Percentiles rank a stretch among this genome's conserved stretches.
Evolutionary conservation across 2,329 filamentous ascomycete species (phyloP).

Genomic region (Penicillium psychrosexuale): DNA sequence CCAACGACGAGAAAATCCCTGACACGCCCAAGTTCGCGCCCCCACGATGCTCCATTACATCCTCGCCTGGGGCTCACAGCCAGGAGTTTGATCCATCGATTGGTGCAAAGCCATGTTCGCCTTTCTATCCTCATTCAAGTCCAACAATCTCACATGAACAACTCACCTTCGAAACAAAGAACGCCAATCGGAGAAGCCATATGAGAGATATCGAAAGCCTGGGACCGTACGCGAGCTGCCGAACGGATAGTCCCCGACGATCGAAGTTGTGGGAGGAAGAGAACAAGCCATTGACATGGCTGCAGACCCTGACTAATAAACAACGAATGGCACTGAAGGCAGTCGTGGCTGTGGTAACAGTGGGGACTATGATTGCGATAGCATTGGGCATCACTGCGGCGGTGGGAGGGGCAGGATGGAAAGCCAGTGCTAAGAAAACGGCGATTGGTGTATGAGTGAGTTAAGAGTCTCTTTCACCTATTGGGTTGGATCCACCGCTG

Average conservation of each 20-base stretch:
- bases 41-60: slow-evolving; percentile 15
- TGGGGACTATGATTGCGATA: slow-evolving; percentile 46
- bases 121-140: slow-evolving; percentile 45
- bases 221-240: slow-evolving; percentile 15
- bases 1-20: slow-evolving; percentile 20
- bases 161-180: slow-evolving; percentile 26
- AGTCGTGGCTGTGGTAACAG: slow-evolving; percentile 40
- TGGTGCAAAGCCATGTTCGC: slow-evolving; percentile 43
- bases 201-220: slow-evolving; percentile 36
- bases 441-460: slow-evolving; percentile 24
- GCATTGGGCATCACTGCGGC: slow-evolving; percentile 46
- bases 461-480: neutral
- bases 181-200: slow-evolving; percentile 13
- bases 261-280: slow-evolving; percentile 37
- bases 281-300: slow-evolving; percentile 34
- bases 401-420: slow-evolving; percentile 46
- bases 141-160: slow-evolving; percentile 27
- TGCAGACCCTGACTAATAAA: slow-evolving; percentile 33
- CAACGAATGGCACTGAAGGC: slow-evolving; percentile 42
- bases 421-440: slow-evolving; percentile 31
- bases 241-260: slow-evolving; percentile 22
- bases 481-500: neutral
- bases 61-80: slow-evolving; percentile 14
- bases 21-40: slow-evolving; percentile 11
- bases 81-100: slow-evolving; percentile 39